Evolutionary conservation across 768 basidiomycete genomes (phyloP).

Genomic region (Leucosporidium yakuticum): DNA sequence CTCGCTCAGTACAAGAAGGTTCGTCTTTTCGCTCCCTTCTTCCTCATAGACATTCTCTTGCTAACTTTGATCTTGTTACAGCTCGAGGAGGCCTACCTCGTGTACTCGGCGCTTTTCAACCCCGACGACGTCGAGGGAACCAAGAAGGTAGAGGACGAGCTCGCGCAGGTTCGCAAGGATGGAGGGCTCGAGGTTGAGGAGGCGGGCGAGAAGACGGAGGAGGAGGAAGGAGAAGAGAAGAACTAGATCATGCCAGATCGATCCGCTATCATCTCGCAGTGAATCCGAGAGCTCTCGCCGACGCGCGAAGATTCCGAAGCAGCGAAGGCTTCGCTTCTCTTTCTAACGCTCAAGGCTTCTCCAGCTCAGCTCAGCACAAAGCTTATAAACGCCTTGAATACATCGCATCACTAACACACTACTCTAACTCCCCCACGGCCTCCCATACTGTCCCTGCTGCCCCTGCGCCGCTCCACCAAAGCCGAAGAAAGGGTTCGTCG

Average conservation of each 20-base stretch:
- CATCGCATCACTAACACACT: too few relatives aligned
- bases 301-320: too few relatives aligned
- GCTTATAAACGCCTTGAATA: too few relatives aligned
- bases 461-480: background rate
- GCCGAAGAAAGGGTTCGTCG: background rate
- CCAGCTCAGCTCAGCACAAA: too few relatives aligned
- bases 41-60: background rate
- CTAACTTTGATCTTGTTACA: background rate
- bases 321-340: too few relatives aligned
- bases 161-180: conserved; percentile 21
- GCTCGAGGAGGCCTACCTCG: conserved; percentile 27
- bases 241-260: too few relatives aligned
- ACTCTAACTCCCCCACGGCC: too few relatives aligned
- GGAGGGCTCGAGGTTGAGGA: conserved; percentile 14
- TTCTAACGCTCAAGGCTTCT: too few relatives aligned
- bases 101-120: conserved; percentile 30
- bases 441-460: background rate
- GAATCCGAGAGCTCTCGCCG: too few relatives aligned
- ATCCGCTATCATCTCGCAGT: too few relatives aligned
- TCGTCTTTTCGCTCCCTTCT: background rate
- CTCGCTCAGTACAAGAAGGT: conserved; percentile 27
- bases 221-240: too few relatives aligned
- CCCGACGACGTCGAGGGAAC: conserved; percentile 12
- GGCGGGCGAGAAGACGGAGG: background rate
- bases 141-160: conserved; percentile 10